Evolutionary conservation across 2,329 filamentous ascomycete species (phyloP), one percentile per base, ranked within the genome.

Genomic region (Botryotinia convoluta): DNA sequence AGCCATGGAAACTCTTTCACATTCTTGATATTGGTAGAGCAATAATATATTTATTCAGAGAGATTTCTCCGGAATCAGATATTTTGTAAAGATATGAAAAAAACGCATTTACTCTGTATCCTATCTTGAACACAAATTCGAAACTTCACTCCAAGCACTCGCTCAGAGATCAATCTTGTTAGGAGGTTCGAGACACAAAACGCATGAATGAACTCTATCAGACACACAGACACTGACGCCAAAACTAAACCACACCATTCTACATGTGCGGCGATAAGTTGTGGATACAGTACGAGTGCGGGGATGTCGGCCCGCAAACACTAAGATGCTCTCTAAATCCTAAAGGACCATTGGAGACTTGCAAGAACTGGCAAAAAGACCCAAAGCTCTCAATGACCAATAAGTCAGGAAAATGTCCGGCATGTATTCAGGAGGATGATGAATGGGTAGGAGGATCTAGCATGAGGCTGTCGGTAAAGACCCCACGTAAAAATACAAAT

Each of bases 221-320:
- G 32, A 14, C 26, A 26, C 22, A 18, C 64, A 35, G 32, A 9
- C 26, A 39, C 20, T 65, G 44, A 51, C 22, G n/a, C 32, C 16
- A 32, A 32, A n/a, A 51, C 22, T 16, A 48, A 51, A 51, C 48
- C 6, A 37, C 6, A 37, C 16, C 22, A 65, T 51, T 12, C 32
- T 32, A 51, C 44, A 65, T 65, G 63, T 65, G 63, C 44, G 44
- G 63, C 32, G 44, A 65, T 45, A 65, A 65, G 63, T 37, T 65
- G 44, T 65, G 63, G 63, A 37, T 37, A 37, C 63, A 65, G 44
- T 65, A 65, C 32, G 63, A 65, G 63, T 51, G 63, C 32, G 63
- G 44, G 45, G 63, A 65, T 37, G 63, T 65, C 63, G 63, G 37
- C 44, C 63, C 32, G 44, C 44, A 65, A 65, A 65, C 63, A 35